Base-by-base conservation (phyloP, 805 yeast genomes). In the Yueomyces sinensis region DNA sequence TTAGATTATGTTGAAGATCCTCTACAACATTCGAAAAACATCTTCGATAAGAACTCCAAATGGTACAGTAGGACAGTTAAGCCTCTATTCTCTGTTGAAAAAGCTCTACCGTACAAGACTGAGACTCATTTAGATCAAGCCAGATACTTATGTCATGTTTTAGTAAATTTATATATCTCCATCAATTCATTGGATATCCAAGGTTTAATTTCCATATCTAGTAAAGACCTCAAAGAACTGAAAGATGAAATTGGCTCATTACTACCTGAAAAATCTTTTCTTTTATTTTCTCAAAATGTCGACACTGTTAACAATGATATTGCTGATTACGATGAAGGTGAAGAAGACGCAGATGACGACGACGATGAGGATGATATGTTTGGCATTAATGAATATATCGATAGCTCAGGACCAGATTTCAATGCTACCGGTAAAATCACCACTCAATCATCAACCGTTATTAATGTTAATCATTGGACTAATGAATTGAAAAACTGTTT, bases 401-500 rank as follows among this genome's bases (percentile, higher is more conserved):
- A 56, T 32, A 56, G 54, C 4, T 61, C 65, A 17, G 56, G 61
- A 5, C 42, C 63, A 31, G 58, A 64, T 32, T 41, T 47, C 30
- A 45, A 42, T 34, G 52, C 58, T 16, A 76, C 76, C 32, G 76
- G 78, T 39, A 76, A 74, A 42, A 66, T 74, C 9, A 66, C 76
- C 1, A 73, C 80, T 2, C 66, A 70, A 43, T 73, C 83, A 1
- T 80, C 91, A 0, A 73, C 91, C 0, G 77, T 82, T 5, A 74
- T 81, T 5, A 69, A 76, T 31, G 78, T 84, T 6, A 68, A 77
- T 35, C 82, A 79, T 38, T 87, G 95, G 94, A 79, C 95, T 0
- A 76, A 79, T 35, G 96, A 86, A 52, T 65, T 89, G 41, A 69
- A 73, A 33, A 76, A 79, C 29, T 79, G 95, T 71, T 54, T 84